Percentiles rank a stretch among this genome's conserved stretches.
Evolutionary conservation across 2,329 filamentous ascomycete species (phyloP).

Genomic region (Trichoderma asperellum): DNA sequence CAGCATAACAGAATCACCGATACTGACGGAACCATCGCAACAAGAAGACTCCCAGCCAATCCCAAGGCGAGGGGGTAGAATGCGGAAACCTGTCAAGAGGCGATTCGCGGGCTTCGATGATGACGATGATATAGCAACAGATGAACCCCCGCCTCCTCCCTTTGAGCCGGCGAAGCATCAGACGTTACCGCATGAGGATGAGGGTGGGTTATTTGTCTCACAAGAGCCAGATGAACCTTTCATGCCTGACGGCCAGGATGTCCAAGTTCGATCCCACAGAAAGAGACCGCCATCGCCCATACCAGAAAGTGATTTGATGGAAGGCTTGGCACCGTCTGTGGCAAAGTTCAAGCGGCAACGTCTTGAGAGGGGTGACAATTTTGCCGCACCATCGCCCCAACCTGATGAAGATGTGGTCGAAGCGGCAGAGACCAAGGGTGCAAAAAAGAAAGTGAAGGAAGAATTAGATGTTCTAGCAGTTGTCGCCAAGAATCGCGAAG

Average conservation of each 20-base stretch:
- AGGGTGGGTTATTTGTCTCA: constrained; percentile 60
- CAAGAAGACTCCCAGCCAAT: constrained; percentile 32
- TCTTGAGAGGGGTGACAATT: constrained; percentile 60
- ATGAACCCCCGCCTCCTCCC: constrained; percentile 12
- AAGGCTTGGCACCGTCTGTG: constrained; percentile 74
- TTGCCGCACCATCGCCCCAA: constrained; percentile 40
- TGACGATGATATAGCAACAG: constrained; percentile 39
- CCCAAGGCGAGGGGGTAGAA: constrained; percentile 33
- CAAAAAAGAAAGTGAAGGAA: constrained; percentile 55
- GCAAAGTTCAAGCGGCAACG: constrained; percentile 79
- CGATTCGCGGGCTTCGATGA: constrained; percentile 75
- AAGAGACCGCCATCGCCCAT: constrained; percentile 53
- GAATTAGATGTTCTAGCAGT: constrained; percentile 71
- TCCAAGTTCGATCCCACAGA: constrained; percentile 40
- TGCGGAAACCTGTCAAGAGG: constrained; percentile 50
- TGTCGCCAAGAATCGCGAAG: constrained; percentile 62
- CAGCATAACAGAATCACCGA: constrained; percentile 25
- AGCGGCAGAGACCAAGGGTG: constrained; percentile 7
- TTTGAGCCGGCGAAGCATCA: constrained; percentile 19
- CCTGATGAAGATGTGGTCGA: constrained; percentile 32
- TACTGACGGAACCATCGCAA: constrained; percentile 31
- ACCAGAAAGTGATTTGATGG: constrained; percentile 62
- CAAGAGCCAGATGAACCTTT: constrained; percentile 46
- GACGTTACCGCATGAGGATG: constrained; percentile 37
- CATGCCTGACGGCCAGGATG: constrained; percentile 33